phyloP scores from a whole-genome alignment of 345 rosid species.

The Gossypium ekmanianum region DNA sequence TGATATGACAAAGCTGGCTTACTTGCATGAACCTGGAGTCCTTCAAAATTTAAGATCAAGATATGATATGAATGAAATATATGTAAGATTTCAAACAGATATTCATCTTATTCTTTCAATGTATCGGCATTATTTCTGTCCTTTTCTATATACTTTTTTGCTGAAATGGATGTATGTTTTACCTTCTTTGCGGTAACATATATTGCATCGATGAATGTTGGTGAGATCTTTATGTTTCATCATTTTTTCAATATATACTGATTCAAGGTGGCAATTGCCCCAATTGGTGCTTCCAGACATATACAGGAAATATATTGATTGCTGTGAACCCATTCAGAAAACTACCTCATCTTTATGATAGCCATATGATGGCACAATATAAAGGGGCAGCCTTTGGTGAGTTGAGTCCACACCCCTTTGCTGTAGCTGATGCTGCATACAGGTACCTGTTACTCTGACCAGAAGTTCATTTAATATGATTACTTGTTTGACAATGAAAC shows the following conservation, averaged over 20 bases:
- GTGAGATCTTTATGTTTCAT: slow-evolving; percentile 11
- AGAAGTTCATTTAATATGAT: slow-evolving; percentile 11
- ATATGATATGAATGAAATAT: slow-evolving; percentile 97
- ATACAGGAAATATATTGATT: slow-evolving; percentile 87
- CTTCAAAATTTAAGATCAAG: slow-evolving; percentile 90
- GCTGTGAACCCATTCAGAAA: slow-evolving; percentile 95
- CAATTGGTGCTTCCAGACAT: slow-evolving; percentile 61
- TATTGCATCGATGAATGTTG: slow-evolving; percentile 12
- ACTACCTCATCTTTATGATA: slow-evolving; percentile 90
- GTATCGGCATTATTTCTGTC: not conserved
- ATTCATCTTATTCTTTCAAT: slow-evolving; percentile 9
- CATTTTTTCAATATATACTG: slow-evolving; percentile 6
- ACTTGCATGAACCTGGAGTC: slow-evolving; percentile 98
- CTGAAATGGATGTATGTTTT: slow-evolving; percentile 20
- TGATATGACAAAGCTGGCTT: slow-evolving; percentile 98
- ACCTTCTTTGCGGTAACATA: slow-evolving; percentile 2
- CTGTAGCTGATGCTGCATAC: slow-evolving; percentile 96
- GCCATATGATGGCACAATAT: slow-evolving; percentile 95
- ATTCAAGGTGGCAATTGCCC: slow-evolving; percentile 17
- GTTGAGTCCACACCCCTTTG: slow-evolving; percentile 97
- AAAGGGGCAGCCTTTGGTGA: slow-evolving; percentile 97
- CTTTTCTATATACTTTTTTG: slow-evolving; percentile 6
- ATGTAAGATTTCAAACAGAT: slow-evolving; percentile 51
- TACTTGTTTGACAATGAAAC: slow-evolving; percentile 16
- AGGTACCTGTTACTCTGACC: slow-evolving; percentile 44